phyloP scores from a whole-genome alignment of 1,284 basidiomycete species.

The Macrocystidia cucumis region DNA sequence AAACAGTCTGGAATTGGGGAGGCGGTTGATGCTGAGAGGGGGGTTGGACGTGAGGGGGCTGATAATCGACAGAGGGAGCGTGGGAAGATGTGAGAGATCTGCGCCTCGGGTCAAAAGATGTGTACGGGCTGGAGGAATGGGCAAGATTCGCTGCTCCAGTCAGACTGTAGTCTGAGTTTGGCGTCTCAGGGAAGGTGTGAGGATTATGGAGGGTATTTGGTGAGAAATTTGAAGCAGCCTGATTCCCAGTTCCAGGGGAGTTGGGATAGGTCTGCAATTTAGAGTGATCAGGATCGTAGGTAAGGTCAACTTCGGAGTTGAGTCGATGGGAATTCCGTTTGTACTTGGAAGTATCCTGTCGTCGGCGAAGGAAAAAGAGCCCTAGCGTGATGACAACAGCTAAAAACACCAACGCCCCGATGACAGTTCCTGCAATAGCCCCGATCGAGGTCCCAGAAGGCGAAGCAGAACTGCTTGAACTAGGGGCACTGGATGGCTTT shows the following conservation, averaged over 20 bases:
- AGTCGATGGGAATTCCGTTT: slow-evolving; percentile 18
- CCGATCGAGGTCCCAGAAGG: slow-evolving; percentile 27
- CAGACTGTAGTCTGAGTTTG: no score
- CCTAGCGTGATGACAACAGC: slow-evolving; percentile 41
- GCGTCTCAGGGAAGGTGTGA: slow-evolving; percentile 9
- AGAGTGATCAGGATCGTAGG: slow-evolving; percentile 16
- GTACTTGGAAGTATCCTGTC: slow-evolving; percentile 14
- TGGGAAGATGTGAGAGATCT: no score
- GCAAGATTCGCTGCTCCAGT: no score
- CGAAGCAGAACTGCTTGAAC: slow-evolving; percentile 16
- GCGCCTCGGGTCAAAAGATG: no score
- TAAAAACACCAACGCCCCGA: slow-evolving; percentile 48
- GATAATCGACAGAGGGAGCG: slow-evolving; percentile 22
- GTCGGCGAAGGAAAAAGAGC: slow-evolving; percentile 39
- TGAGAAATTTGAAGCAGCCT: slow-evolving; percentile 4
- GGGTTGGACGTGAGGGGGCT: slow-evolving; percentile 12
- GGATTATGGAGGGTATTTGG: slow-evolving; percentile 4
- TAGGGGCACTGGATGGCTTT: slow-evolving; percentile 27
- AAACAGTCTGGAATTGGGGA: slow-evolving; percentile 9
- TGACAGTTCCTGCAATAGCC: slow-evolving; percentile 49
- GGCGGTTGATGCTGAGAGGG: slow-evolving; percentile 14
- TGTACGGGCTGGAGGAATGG: no score
- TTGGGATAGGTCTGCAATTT: slow-evolving; percentile 16
- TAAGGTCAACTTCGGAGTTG: slow-evolving; percentile 19
- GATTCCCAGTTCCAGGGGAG: slow-evolving; percentile 12